Percentiles rank a stretch among this genome's conserved stretches.
Conservation (phyloP, 2,329 filamentous ascomycete genomes). For the Fonsecaea multimorphosa region DNA sequence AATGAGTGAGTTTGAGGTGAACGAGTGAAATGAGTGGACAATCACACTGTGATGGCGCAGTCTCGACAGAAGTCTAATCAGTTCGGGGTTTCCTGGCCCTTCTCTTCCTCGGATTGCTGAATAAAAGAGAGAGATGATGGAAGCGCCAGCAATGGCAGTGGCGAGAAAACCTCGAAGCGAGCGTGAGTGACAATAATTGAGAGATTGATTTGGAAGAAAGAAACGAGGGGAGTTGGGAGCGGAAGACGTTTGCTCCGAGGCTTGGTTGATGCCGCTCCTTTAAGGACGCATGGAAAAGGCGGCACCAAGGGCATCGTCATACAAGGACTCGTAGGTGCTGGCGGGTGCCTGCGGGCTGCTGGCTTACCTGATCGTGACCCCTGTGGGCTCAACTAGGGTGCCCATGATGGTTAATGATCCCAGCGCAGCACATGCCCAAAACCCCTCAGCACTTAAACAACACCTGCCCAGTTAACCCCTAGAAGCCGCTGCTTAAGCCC, state of each 20-base stretch:
- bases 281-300: conserved; percentile 11
- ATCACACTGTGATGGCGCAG: conserved; percentile 9
- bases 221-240: background rate
- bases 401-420: background rate
- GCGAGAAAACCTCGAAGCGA: no score
- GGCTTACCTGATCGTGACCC: conserved; percentile 11
- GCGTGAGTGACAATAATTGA: no score
- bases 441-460: background rate
- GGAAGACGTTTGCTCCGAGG: conserved; percentile 9
- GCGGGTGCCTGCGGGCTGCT: background rate
- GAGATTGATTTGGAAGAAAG: conserved; percentile 5
- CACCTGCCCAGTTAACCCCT: background rate
- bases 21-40: conserved; percentile 1
- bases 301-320: background rate
- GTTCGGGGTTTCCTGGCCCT: conserved; percentile 1
- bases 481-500: conserved; percentile 7
- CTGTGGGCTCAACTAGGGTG: background rate
- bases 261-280: background rate
- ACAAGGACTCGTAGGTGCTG: background rate
- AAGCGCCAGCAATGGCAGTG: conserved; percentile 21
- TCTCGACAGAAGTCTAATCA: conserved; percentile 9
- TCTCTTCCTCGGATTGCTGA: conserved; percentile 13
- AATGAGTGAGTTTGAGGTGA: background rate
- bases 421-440: conserved; percentile 8
- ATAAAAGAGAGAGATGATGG: conserved; percentile 22